Evolutionary conservation across 2,329 filamentous ascomycete genomes (phyloP).

Genomic region (Apiospora saccharicola): DNA sequence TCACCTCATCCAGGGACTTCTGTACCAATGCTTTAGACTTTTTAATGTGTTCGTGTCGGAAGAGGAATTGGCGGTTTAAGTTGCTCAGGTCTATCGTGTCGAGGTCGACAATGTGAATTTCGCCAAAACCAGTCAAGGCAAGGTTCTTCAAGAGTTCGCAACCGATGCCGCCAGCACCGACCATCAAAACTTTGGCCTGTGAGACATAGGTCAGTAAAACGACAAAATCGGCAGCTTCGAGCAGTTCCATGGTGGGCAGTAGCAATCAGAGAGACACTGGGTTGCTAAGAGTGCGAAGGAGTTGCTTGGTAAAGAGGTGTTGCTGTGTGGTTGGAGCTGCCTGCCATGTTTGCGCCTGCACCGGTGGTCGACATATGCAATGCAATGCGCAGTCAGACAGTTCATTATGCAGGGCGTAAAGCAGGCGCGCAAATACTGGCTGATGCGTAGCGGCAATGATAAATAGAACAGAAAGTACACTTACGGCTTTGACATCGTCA

Average conservation of each 20-base stretch:
- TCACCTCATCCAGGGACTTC: slow-evolving; percentile 32
- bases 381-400: slow-evolving; percentile 25
- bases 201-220: slow-evolving; percentile 44
- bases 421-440: background rate
- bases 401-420: slow-evolving; percentile 22
- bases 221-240: slow-evolving; percentile 21
- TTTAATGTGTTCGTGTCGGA: slow-evolving; percentile 96
- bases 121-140: slow-evolving; percentile 87
- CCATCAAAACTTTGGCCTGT: slow-evolving; percentile 88
- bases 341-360: slow-evolving; percentile 21
- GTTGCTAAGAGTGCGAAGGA: background rate
- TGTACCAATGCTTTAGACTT: slow-evolving; percentile 91
- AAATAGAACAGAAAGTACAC: slow-evolving; percentile 14
- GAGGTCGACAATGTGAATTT: slow-evolving; percentile 94
- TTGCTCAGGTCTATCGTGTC: slow-evolving; percentile 99
- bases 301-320: background rate
- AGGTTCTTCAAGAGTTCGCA: slow-evolving; percentile 98
- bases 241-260: slow-evolving; percentile 29
- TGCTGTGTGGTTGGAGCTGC: background rate
- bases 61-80: slow-evolving; percentile 96
- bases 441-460: background rate
- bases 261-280: background rate
- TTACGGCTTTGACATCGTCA: slow-evolving; percentile 72
- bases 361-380: slow-evolving; percentile 8
- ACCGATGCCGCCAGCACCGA: slow-evolving; percentile 95